These are phyloP conservation scores for Polygonum aviculare DNA, from an alignment of 148 eudicot species.

Conservation along the genomic window DNA sequence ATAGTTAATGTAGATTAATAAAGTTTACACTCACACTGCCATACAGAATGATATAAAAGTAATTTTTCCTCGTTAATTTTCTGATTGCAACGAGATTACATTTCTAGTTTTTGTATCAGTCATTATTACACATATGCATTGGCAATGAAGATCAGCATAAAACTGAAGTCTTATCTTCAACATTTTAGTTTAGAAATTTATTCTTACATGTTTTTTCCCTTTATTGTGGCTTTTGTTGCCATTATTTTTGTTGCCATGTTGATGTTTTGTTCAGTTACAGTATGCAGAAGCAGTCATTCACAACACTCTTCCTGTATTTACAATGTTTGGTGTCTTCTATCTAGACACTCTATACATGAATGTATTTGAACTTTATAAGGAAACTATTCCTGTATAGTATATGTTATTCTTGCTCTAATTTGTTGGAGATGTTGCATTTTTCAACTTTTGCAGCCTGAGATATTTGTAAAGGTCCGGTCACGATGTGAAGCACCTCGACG, in stretches of 20 bases:
- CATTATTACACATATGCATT: background rate
- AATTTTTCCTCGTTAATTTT: background rate
- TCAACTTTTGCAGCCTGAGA: slow-evolving; percentile 51
- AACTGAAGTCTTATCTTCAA: background rate
- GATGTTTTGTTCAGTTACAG: background rate
- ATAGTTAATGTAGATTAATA: background rate
- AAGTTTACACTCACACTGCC: background rate
- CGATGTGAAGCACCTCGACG: slow-evolving; percentile 90
- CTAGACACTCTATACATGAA: background rate
- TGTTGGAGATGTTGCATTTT: background rate
- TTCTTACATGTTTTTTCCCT: background rate
- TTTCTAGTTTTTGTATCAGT: background rate
- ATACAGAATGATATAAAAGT: background rate
- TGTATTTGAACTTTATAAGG: background rate
- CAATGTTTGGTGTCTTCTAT: background rate
- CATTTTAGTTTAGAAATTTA: background rate
- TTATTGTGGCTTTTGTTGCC: background rate
- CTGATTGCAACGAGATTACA: background rate
- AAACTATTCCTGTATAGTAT: background rate
- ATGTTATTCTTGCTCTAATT: background rate
- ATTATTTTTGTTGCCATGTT: background rate
- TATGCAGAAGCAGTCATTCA: background rate
- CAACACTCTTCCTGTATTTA: background rate
- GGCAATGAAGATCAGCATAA: background rate
- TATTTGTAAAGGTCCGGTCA: slow-evolving; percentile 65